Base-by-base conservation (phyloP, 2,329 filamentous ascomycete species). In the Zelopaecilomyces penicillatus region DNA sequence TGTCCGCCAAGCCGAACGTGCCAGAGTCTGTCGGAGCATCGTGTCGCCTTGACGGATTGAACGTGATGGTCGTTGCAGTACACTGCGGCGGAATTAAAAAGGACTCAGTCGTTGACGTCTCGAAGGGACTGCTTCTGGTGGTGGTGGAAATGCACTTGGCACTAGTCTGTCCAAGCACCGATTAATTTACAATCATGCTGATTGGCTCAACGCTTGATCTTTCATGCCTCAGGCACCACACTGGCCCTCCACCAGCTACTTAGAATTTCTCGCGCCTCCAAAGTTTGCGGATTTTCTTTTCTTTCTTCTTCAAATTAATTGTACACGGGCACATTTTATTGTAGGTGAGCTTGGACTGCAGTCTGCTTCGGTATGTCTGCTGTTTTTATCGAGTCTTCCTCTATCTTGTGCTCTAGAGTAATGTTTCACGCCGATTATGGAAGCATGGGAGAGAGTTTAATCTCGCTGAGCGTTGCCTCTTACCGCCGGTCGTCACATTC, bases 401-500 rank as follows among this genome's bases (percentile, higher is more conserved):
- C 80, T 83, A 83, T 83, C 78, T 77, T 81, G 76, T 82, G 77
- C 70, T 74, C 80, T 58, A 82, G 80, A 83, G 61, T 30, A 34
- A 41, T 42, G 59, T 64, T 58, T 19, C 63, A 79, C 78, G 74
- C 78, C 78, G 78, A 65, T 80, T 81, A 80, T 83, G 80, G 80
- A 83, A 81, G 77, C 78, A 78, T 75, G 76, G 70, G 69, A 83
- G 76, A 76, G 71, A 65, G 30, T 39, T 62, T 62, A 64, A 65
- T 66, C 71, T 79, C 74, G 56, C 71, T 78, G 78, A 79, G 67
- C 74, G 68, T 55, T 74, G 75, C 74, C 75, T 81, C 80, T 83
- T 83, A 84, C 80, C 80, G 80, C 76, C 80, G 79, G 79, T 79
- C 73, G 80, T 81, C 70, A 83, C 80, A 83, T 79, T 53, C 48